Percentiles rank a stretch among this genome's conserved stretches.
phyloP scores from a whole-genome alignment of 2,329 filamentous ascomycete genomes.

The Chaetomiaceae sp. region DNA sequence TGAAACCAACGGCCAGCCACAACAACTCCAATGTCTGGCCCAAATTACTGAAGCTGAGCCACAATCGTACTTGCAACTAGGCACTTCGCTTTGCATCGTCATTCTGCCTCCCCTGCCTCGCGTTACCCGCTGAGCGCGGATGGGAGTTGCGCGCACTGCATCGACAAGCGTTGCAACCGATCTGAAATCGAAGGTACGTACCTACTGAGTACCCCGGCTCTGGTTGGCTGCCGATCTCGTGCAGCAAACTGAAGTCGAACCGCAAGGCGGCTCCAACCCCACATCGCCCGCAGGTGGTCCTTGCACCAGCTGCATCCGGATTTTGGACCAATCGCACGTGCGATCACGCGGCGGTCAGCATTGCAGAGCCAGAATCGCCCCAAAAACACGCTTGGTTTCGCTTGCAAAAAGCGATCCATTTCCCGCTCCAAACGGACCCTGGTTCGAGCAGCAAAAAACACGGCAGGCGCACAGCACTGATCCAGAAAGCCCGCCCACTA shows the following conservation, averaged over 20 bases:
- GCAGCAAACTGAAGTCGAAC: no score
- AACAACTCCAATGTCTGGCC: no score
- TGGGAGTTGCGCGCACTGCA: no score
- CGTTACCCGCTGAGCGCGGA: no score
- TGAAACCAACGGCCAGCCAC: no score
- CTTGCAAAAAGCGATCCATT: constrained; percentile 24
- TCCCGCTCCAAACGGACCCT: constrained; percentile 24
- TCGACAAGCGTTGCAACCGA: constrained; percentile 8
- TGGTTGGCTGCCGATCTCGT: constrained; percentile 14
- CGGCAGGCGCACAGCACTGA: constrained; percentile 22
- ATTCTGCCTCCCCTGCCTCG: no score
- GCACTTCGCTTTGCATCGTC: no score
- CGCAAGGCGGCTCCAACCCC: constrained; percentile 3
- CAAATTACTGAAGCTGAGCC: no score
- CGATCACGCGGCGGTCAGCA: constrained; percentile 3
- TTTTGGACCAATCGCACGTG: constrained; percentile 28
- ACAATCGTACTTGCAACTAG: no score
- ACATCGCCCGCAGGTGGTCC: constrained; percentile 17
- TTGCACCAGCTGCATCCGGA: constrained; percentile 17
- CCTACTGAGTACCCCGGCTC: constrained; percentile 15
- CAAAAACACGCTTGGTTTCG: constrained; percentile 22
- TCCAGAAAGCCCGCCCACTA: constrained; percentile 21
- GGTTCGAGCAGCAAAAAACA: constrained; percentile 25
- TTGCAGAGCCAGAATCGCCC: constrained; percentile 18
- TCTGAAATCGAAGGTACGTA: constrained; percentile 15